Evolutionary conservation across 2,329 filamentous ascomycete species (phyloP), one percentile per base, ranked within the genome.

Genomic region (Trichoderma sp.): DNA sequence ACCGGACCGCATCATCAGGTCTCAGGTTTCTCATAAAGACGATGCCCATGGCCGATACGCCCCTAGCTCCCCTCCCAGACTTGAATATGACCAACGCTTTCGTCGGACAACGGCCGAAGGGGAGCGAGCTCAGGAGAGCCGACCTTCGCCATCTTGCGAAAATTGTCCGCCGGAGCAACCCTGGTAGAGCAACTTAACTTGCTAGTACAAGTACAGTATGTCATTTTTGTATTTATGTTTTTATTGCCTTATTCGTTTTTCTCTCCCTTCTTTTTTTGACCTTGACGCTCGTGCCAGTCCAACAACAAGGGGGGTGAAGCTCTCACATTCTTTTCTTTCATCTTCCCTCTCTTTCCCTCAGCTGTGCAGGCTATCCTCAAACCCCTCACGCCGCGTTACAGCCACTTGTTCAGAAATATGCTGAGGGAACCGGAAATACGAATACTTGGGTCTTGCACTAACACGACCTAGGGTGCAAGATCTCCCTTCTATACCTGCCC

Each of bases 31-130:
- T 12, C 29, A 33, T 63, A 21, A 66, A 59, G 31, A 65, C 14
- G 45, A 67, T 73, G 69, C 27, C 56, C 38, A n/a, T 64, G 69
- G 16, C 38, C n/a, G 38, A 72, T 64, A 45, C 69, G 31, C 60
- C 69, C 69, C 69, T 73, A 73, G 69, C 68, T 62, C 38, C 59
- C 69, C 60, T 65, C 63, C 69, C 60, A 73, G 60, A 21, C 60
- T 63, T 14, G 29, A 65, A 53, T 35, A 64, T 45, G 68, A 63
- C 68, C 68, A 71, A 71, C 68, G 68, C 59, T 24, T 71, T 73
- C n/a, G 41, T 75, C 74, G 74, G 74, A 75, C 67, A 75, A 75
- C 69, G 74, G 31, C 74, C 74, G 74, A 75, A 65, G 63, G 50
- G 41, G 59, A 60, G 56, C 60, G 16, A 45, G 41, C n/a, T 64